Base-by-base conservation (phyloP, 352 stramenopile species). In the Phytopythium vexans region DNA sequence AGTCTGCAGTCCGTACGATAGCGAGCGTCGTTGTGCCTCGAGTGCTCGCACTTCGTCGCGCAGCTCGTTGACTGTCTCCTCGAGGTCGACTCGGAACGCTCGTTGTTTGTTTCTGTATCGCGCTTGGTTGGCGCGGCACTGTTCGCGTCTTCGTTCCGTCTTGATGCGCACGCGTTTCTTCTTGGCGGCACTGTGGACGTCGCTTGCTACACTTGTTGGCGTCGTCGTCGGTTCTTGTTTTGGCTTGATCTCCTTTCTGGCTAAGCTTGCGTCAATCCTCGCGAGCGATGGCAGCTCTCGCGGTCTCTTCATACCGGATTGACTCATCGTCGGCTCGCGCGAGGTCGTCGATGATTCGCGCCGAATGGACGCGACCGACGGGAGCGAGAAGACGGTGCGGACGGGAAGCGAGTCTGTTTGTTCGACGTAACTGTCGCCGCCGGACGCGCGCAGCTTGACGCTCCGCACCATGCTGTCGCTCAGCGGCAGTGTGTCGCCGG, bases 51-150 rank as follows among this genome's bases (percentile, higher is more conserved):
- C 74, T 34, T 85, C 60, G 2, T 60, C 43, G 1, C 69, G 68
- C 3, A 85, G 62, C 34, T 70, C 38, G 2, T 50, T 46, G 2
- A 84, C 68, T 4, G 44, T 70, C 8, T 55, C 39, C 38, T 74
- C 60, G 3, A 84, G 62, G n/a, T 67, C 60, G 4, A 62, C 15
- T 0, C 61, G 56, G n/a, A 71, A 66, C n/a, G 63, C 53, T 2
- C 69, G 66, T 51, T 84, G 74, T 44, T 79, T 84, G 32, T 70
- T 72, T 14, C 75, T 72, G 56, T 86, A 86, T n/a, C 72, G 60
- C 15, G 70, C 75, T 46, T 86, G 75, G 58, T 83, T 86, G 16
- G 52, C 66, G 21, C 75, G 70, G 42, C 75, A 83, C 46, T 86
- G 72, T 43, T 83, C 66, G 6, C 75, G 70, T 41, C 74, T 71